Evolutionary conservation across 2,329 filamentous ascomycete species (phyloP), one percentile per base, ranked within the genome.

Genomic region (Fusarium chuoi): DNA sequence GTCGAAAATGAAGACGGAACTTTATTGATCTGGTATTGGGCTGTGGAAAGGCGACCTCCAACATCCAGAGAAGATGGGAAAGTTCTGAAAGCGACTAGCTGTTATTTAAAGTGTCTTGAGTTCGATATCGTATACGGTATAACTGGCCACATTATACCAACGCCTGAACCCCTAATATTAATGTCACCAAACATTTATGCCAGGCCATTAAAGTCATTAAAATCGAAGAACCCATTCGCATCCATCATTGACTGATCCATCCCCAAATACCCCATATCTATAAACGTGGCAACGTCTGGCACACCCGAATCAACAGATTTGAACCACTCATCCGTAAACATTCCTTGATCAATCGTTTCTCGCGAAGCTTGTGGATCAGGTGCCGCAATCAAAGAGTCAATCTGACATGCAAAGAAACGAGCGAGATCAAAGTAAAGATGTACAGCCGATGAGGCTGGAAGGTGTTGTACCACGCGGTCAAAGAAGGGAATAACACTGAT

Each of bases 281-380:
- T 36, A 33, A 41, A 62, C 1, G 65, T 56, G 3, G 59, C 39
- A 33, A 49, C 42, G 13, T 68, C 66, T 3, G 66, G 66, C 7
- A 55, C 45, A 5, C 56, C 55, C 9, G 57, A 55, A 35, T 68
- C 65, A 9, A 68, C 28, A 45, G 64, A 46, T 6, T 68, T 68
- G 22, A 68, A 68, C 66, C 64, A 68, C 11, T 68, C 64, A 41
- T 68, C 65, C 2, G 66, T 63, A 35, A 68, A 69, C 66, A 68
- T 68, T 1, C 48, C 64, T 0, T 66, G 41, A 15, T 68, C 66
- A 10, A 69, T 63, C 14, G 56, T 69, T 22, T 68, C 66, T 3
- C 38, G 42, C 6, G 35, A 38, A 17, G 59, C 57, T 6, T 63
- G 65, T 3, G 49, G 24, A 41, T 68, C 56, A 5, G 65, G 57